Conservation (phyloP, 2,329 filamentous ascomycete species). For the Fusarium gaditjirri region DNA sequence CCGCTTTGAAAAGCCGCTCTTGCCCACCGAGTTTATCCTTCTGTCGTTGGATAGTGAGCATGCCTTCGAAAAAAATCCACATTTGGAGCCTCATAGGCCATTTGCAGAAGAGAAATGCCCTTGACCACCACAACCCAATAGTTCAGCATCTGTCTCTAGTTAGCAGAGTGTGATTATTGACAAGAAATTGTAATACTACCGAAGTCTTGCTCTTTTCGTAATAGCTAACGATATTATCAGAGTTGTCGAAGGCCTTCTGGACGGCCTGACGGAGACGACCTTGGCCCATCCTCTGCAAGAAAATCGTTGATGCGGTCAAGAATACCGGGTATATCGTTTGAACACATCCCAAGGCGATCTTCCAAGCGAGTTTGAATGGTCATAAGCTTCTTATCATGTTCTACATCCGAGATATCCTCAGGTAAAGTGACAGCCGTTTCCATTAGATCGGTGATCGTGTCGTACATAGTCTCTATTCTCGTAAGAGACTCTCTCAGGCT, state of each 20-base stretch:
- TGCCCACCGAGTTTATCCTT: not conserved
- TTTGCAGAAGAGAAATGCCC: not conserved
- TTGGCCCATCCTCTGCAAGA: not conserved
- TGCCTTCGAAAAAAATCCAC: not conserved
- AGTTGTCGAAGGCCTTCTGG: not conserved
- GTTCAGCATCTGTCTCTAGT: not conserved
- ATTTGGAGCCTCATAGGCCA: not conserved
- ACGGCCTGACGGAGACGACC: not conserved
- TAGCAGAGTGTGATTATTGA: not conserved
- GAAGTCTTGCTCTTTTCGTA: not conserved
- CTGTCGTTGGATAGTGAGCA: not conserved
- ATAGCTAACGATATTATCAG: not conserved
- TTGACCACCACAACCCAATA: not conserved
- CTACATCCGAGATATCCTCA: not conserved
- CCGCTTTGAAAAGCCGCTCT: not conserved
- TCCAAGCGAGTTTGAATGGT: not conserved
- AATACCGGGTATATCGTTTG: not conserved
- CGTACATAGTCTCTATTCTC: not conserved
- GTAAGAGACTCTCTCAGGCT: not conserved
- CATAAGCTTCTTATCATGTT: not conserved
- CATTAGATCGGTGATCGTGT: not conserved
- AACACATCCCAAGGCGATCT: not conserved
- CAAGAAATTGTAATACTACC: accelerated
- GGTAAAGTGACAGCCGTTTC: not conserved
- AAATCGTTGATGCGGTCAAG: not conserved